These are phyloP conservation scores for Solanum piurae DNA, from an alignment of 257 asterid genomes.

Conservation along the genomic window DNA sequence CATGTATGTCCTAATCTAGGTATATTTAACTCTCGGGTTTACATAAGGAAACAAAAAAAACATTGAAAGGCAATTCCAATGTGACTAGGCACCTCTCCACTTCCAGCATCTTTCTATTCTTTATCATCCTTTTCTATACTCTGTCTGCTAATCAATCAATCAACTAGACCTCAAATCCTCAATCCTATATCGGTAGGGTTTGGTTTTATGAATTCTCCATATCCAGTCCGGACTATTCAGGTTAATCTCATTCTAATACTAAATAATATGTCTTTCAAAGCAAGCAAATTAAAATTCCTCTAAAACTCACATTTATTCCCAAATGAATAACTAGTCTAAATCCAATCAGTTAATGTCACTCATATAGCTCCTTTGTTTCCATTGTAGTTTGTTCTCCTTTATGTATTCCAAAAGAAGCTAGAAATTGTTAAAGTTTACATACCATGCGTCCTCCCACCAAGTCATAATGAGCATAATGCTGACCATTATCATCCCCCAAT, in stretches of 20 bases:
- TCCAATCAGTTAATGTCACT: not conserved
- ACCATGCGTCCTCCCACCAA: conserved; percentile 92
- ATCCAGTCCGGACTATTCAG: not conserved
- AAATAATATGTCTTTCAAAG: not conserved
- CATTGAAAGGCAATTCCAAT: not conserved
- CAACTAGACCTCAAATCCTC: not conserved
- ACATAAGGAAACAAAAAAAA: not conserved
- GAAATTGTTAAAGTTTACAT: conserved; percentile 8
- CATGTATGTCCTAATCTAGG: not conserved
- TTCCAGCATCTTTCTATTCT: not conserved
- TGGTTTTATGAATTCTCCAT: not conserved
- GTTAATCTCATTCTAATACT: not conserved
- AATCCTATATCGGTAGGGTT: not conserved
- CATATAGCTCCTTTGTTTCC: not conserved
- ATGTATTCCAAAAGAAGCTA: not conserved
- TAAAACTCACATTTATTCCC: not conserved
- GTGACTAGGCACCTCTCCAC: not conserved
- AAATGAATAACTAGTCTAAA: not conserved
- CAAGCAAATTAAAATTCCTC: not conserved
- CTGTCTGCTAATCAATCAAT: not conserved
- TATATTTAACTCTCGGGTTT: not conserved
- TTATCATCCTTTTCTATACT: not conserved
- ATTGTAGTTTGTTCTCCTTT: not conserved
- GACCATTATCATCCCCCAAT: conserved; percentile 72
- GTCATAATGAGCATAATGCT: conserved; percentile 97